Percentiles rank a stretch among this genome's conserved stretches.
These are phyloP conservation scores for Mortierella sp. DNA, from an alignment of 371 early-diverging fungal genomes.

Conservation along the genomic window DNA sequence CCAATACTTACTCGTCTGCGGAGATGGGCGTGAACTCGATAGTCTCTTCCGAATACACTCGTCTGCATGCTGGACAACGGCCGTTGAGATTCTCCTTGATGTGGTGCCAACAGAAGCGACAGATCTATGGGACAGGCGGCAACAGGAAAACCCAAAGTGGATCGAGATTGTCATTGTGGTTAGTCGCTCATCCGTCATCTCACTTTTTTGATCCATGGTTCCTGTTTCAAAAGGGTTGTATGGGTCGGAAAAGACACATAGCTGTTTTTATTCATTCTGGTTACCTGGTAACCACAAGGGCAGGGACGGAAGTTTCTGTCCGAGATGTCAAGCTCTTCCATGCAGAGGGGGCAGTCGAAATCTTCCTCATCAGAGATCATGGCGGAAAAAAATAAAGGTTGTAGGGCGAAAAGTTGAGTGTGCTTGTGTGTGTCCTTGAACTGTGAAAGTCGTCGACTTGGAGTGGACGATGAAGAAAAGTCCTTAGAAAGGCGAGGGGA, in stretches of 20 bases:
- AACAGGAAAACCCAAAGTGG: background rate
- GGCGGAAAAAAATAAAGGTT: conserved; percentile 9
- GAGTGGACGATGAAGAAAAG: background rate
- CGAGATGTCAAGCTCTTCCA: conserved; percentile 96
- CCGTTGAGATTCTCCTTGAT: conserved; percentile 94
- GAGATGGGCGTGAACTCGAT: conserved; percentile 92
- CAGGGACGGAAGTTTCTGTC: conserved; percentile 97
- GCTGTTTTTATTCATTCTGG: too few relatives aligned
- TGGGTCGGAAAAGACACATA: background rate
- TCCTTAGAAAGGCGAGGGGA: background rate
- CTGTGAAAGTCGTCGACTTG: too few relatives aligned
- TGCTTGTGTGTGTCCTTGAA: background rate
- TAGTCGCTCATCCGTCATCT: background rate
- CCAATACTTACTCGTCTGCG: conserved; percentile 82
- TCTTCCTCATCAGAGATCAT: conserved; percentile 84
- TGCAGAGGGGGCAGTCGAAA: conserved; percentile 95
- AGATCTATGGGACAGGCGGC: conserved; percentile 74
- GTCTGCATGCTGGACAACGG: conserved; percentile 95
- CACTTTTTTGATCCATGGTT: background rate
- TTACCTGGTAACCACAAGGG: conserved; percentile 96
- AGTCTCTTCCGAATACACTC: conserved; percentile 87
- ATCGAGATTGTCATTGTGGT: too few relatives aligned
- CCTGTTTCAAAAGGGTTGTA: background rate
- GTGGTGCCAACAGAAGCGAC: conserved; percentile 98
- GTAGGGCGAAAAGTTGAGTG: too few relatives aligned